These are phyloP conservation scores for Marasmius tenuissimus DNA, from an alignment of 1,284 basidiomycete species.

Conservation along the genomic window DNA sequence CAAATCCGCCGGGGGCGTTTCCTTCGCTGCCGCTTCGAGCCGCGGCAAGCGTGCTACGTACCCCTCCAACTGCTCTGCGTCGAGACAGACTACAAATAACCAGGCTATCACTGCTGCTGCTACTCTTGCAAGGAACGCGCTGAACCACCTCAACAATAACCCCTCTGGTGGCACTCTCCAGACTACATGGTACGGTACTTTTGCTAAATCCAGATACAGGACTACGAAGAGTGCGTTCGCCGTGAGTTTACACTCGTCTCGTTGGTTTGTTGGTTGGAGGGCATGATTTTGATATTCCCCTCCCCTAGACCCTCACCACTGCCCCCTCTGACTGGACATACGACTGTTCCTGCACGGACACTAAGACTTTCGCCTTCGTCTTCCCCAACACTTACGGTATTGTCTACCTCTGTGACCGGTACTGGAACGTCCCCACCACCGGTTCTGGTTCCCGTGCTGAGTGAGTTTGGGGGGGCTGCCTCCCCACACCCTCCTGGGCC, in stretches of 20 bases:
- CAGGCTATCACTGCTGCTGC: constrained; percentile 8
- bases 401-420: too few species aligned
- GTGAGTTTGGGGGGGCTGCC: background rate
- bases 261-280: background rate
- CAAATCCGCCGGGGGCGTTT: background rate
- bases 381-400: too few species aligned
- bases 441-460: background rate
- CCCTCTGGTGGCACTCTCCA: constrained; percentile 10
- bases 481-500: background rate
- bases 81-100: constrained; percentile 6
- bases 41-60: constrained; percentile 5
- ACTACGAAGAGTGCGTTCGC: background rate
- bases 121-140: background rate
- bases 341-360: constrained; percentile 8
- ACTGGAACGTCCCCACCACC: too few species aligned
- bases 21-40: too few species aligned
- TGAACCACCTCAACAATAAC: constrained; percentile 7
- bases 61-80: constrained; percentile 2
- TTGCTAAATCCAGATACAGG: background rate
- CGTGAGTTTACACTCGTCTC: background rate
- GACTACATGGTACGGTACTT: constrained; percentile 14
- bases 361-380: background rate
- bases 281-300: background rate
- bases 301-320: background rate
- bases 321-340: constrained; percentile 6